Evolutionary conservation across 768 basidiomycete genomes (phyloP), one percentile per base, ranked within the genome.

Genomic region (Rhodotorula babjevae): DNA sequence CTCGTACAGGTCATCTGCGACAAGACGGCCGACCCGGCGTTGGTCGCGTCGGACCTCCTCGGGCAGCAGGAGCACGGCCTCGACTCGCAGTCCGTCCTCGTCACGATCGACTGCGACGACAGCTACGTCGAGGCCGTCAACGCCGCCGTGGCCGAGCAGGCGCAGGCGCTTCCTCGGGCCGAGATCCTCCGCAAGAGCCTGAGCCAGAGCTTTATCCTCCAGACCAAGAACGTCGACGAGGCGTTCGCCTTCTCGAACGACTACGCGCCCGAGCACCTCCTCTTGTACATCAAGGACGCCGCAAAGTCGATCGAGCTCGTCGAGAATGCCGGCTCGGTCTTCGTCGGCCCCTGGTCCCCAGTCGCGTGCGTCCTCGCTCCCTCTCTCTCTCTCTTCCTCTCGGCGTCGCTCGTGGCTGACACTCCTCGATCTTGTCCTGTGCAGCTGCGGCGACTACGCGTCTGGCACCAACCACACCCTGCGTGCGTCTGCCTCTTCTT

Each of bases 401-500:
- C n/a, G n/a, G 36, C 36, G 36, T 9, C 4, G 36, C 36, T 9
- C 36, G 36, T 4, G 36, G 52, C 64, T 65, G 31, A 70, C 72
- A 3, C 66, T 64, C 29, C 44, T 50, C 18, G 29, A 29, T 60
- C 29, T 25, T 40, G 4, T 9, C 5, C 9, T 36, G 36, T 60
- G 50, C 77, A 97, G 95, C 77, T 97, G 93, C 81, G 96, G 96
- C 44, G 96, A 99, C 81, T 99, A 98, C 78, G 95, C 95, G 12
- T 98, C 95, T 0, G 96, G 96, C 29, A 98, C 96, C 15, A 99
- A 99, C 81, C 96, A 99, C 84, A 98, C 95, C 0, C 84, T 99
- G 33, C 95, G 95, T 50, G 96, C 92, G 93, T 92, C 11, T 5
- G 6, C 15, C 2, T 25, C 42, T 16, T 73, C 59, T 27, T 18